Evolutionary conservation across 495 filamentous ascomycete species (phyloP), one percentile per base, ranked within the genome.

Genomic region (Entonaema liquescens): DNA sequence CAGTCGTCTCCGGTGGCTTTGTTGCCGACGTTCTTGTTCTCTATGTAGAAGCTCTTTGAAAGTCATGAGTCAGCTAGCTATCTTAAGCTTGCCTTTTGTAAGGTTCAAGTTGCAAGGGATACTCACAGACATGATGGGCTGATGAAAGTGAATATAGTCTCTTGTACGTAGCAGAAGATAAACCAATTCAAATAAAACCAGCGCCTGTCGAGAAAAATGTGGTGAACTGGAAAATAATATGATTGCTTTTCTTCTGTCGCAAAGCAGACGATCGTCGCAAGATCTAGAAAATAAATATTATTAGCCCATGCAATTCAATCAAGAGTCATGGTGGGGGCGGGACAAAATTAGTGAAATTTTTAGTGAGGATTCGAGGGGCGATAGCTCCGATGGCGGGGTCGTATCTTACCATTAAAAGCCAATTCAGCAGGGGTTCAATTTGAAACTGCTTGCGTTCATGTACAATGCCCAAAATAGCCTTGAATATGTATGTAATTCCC

Each of bases 11-110:
- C 87, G 62, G 89, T 87, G 19, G 82, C 82, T 76, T 86, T 89
- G 81, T 97, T 92, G 69, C 95, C 95, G 60, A 98, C 89, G 79
- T 92, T 88, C 72, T 91, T 91, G 79, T 99, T 99, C 68, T 92
- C 88, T 71, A 95, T 92, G 84, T 91, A 94, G 88, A 95, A 97
- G 61, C 70, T 83, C 83, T 86, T 49, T 50, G n/a, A 59, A 59
- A 19, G 33, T 25, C 5, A 33, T 35, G 28, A 71, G 68, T 76
- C 64, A 76, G 63, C 58, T 49, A 49, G 9, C 21, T 47, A 23
- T 47, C 25, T 2, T 2, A 40, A 28, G 17, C 23, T 23, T 31
- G 19, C 38, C 54, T 64, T 31, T 21, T 29, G 8, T 0, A 44
- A 13, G 25, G 17, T n/a, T 19, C 11, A 8, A 7, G 19, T 53